phyloP scores from a whole-genome alignment of 192 early-diverging fungal species.

The Podila minutissima region DNA sequence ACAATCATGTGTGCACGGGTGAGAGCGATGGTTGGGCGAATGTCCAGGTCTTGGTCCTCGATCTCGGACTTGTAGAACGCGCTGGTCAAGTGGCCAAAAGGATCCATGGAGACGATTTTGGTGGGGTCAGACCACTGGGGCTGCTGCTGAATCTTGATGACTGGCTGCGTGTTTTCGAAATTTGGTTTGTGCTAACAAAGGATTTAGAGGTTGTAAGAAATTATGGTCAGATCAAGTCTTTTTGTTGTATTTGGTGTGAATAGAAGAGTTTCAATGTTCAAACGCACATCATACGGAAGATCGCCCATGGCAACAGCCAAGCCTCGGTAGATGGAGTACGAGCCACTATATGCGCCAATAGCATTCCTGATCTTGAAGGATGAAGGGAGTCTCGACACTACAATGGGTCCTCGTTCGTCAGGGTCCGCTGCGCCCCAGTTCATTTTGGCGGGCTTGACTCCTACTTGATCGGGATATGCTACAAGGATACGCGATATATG shows the following conservation, averaged over 20 bases:
- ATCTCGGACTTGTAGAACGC: constrained; percentile 69
- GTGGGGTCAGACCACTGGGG: constrained; percentile 82
- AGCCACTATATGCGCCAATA: constrained; percentile 92
- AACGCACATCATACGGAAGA: constrained; percentile 58
- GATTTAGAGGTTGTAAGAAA: neutral
- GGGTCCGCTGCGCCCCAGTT: constrained; percentile 80
- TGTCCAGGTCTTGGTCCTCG: constrained; percentile 73
- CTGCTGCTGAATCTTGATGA: constrained; percentile 81
- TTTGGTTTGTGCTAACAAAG: constrained; percentile 79
- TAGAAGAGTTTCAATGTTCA: neutral
- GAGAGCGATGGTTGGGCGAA: constrained; percentile 92
- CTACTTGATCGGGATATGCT: constrained; percentile 65
- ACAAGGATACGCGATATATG: neutral
- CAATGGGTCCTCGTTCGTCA: constrained; percentile 80
- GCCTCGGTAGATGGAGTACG: constrained; percentile 92
- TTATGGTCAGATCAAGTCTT: neutral
- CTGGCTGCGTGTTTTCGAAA: constrained; percentile 88
- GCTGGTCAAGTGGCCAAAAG: constrained; percentile 86
- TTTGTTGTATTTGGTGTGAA: neutral
- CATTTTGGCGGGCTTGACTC: constrained; percentile 79
- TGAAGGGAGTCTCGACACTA: constrained; percentile 79
- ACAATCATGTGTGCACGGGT: constrained; percentile 97
- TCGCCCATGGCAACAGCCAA: constrained; percentile 92
- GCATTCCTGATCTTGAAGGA: constrained; percentile 89
- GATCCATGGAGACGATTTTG: constrained; percentile 95